Conservation (phyloP, 108 stramenopile species). For the Cyclostephanos tholiformis region DNA sequence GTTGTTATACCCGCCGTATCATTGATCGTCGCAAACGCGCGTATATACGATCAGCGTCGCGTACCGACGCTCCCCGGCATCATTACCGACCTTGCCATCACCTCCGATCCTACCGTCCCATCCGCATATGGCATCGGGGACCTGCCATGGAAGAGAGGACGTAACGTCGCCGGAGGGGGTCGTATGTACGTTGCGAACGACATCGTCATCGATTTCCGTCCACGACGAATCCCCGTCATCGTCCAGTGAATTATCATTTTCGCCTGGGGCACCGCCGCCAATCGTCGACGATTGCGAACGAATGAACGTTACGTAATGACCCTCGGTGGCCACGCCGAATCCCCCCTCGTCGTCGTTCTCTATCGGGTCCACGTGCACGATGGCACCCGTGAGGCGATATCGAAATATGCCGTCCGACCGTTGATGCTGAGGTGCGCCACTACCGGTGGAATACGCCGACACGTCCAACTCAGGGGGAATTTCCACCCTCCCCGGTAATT, state of each 20-base stretch:
- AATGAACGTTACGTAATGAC: constrained; percentile 44
- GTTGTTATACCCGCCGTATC: no score
- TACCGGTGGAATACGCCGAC: constrained; percentile 25
- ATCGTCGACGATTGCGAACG: not conserved
- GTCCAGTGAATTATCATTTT: not conserved
- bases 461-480: constrained; percentile 37
- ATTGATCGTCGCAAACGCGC: constrained; percentile 23
- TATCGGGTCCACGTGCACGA: constrained; percentile 41
- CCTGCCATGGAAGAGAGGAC: not conserved
- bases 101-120: constrained; percentile 1
- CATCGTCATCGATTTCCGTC: constrained; percentile 35
- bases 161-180: not conserved
- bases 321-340: constrained; percentile 33
- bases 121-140: constrained; percentile 26
- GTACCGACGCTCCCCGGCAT: constrained; percentile 33
- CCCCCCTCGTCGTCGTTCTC: constrained; percentile 15
- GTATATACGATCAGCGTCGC: constrained; percentile 43
- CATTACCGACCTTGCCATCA: not conserved
- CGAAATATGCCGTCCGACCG: not conserved
- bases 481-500: constrained; percentile 15
- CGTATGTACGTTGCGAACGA: constrained; percentile 17
- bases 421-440: not conserved
- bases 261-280: not conserved
- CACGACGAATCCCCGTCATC: constrained; percentile 9
- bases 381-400: constrained; percentile 34